Evolutionary conservation across 2,329 filamentous ascomycete genomes (phyloP), one percentile per base, ranked within the genome.

Genomic region (Botrytis tulipae): DNA sequence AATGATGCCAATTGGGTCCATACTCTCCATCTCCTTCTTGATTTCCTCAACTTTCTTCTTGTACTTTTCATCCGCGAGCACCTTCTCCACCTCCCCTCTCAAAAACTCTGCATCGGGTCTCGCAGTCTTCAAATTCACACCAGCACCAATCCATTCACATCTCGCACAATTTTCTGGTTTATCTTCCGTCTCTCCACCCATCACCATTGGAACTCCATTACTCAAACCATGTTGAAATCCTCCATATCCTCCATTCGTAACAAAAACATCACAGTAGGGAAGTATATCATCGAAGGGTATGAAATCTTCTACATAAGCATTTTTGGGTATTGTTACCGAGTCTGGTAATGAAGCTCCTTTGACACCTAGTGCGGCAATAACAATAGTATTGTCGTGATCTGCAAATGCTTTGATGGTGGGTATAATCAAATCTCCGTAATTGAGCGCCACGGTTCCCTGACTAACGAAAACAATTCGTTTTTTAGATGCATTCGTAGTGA

Each of bases 221-320:
- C 75, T 76, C 9, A 83, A 74, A 8, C 78, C 78, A 68, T 82
- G 80, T 46, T 81, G 79, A 16, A 82, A 79, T 10, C 77, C 80
- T 32, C 81, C 81, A 71, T 82, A 83, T 8, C 82, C 82, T 40
- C 80, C 81, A 32, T 81, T 82, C 0, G 80, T 80, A 35, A 83
- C 77, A 51, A 83, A 79, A 1, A 82, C 74, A 65, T 80, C 79
- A n/a, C 79, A 76, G 72, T 82, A 70, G 12, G 80, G 80, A 7
- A 83, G 75, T 8, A 83, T 73, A 35, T 80, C 75, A 70, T 83
- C 81, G 63, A 80, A 82, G 8, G 82, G 81, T 16, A 83, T 77
- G 71, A 80, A 82, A 60, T 82, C 80, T 12, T 77, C 79, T 10
- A 82, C 78, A 22, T 80, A 76, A 2, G 76, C 76, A 67, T 83